Evolutionary conservation across 2,329 filamentous ascomycete species (phyloP), one percentile per base, ranked within the genome.

Genomic region (Phialocephala subalpina): DNA sequence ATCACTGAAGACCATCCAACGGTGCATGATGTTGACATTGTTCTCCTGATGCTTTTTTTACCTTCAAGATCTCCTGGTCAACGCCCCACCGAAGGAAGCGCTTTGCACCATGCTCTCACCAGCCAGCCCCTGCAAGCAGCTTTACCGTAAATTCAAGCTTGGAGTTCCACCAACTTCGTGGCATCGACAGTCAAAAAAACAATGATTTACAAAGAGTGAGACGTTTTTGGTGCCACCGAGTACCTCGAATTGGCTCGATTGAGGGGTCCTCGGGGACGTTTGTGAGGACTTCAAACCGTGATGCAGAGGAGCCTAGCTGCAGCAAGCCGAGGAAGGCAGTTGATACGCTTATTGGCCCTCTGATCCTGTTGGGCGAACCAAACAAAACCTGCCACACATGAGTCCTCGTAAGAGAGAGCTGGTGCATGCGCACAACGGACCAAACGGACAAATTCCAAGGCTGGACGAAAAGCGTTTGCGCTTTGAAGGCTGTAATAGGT

Each of bases 381-480:
- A 53, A 29, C 25, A 57, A 29, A 40, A 3, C 36, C 33, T 57
- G 55, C 55, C 55, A 57, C 55, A 57, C 55, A 38, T 14, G 33
- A 55, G 12, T 33, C n/a, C 33, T 36, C 16, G 29, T 22, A 22
- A 38, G 33, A 29, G 12, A 38, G 35, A 38, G 55, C 49, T 53
- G 49, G n/a, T 29, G 25, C 29, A 12, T 29, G 22, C 22, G 22
- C 25, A 33, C 22, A 27, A 53, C 52, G 29, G 8, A 8, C 4
- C 29, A 4, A 33, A 9, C 29, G 29, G 14, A 20, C 29, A 38
- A 16, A 20, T 35, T 38, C 29, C 45, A 55, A 22, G 55, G 33
- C 20, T 27, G 36, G 2, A 38, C 25, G 9, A 29, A 25, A 40
- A 36, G 33, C 29, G 18, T 57, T 57, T 35, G 55, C 12, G 12